These are phyloP conservation scores for Dendrocalamus sinicus DNA, from an alignment of 176 grass and related monocot genomes.

Conservation along the genomic window DNA sequence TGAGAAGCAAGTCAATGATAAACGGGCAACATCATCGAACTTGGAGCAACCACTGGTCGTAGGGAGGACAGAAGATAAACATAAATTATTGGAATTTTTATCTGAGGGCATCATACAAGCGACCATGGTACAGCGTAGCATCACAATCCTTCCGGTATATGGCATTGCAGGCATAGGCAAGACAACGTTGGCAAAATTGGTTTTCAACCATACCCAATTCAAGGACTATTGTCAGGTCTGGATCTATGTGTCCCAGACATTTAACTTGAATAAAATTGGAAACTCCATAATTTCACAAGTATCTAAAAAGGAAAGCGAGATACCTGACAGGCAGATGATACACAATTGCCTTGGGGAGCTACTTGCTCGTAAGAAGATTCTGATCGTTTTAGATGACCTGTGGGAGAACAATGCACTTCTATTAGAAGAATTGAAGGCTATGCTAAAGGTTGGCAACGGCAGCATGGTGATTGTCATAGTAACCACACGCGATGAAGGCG, in stretches of 20 bases:
- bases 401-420: too few species aligned
- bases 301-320: background rate
- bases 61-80: background rate
- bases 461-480: slow-evolving; percentile 13
- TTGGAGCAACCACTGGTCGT: background rate
- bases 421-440: too few species aligned
- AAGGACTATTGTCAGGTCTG: background rate
- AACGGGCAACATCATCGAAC: background rate
- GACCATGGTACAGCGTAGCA: too few species aligned
- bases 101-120: background rate
- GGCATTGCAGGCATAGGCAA: too few species aligned
- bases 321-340: too few species aligned
- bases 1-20: background rate
- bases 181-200: too few species aligned
- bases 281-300: slow-evolving; percentile 38
- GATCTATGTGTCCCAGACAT: slow-evolving; percentile 38
- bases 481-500: slow-evolving; percentile 1
- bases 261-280: background rate
- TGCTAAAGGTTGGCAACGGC: background rate
- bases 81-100: background rate
- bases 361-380: too few species aligned
- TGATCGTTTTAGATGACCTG: too few species aligned
- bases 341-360: too few species aligned
- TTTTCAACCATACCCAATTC: background rate
- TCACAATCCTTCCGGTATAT: too few species aligned